phyloP scores from a whole-genome alignment of 2,329 filamentous ascomycete species.

The Talaromyces sp. region DNA sequence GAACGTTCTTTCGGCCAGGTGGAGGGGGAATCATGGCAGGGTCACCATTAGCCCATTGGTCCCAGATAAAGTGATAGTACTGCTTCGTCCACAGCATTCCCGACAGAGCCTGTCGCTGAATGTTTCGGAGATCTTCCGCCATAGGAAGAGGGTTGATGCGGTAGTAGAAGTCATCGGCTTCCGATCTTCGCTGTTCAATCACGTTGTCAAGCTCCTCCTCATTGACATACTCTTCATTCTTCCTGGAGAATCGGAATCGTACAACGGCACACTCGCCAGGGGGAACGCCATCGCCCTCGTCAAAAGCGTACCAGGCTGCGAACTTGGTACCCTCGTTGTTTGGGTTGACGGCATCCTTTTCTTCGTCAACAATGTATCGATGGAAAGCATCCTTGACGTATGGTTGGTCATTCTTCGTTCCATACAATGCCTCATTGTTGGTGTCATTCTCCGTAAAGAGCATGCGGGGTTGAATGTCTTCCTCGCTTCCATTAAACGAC shows the following conservation, averaged over 20 bases:
- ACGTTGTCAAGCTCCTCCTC: conserved; percentile 91
- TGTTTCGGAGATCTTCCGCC: conserved; percentile 88
- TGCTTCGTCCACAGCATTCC: conserved; percentile 99
- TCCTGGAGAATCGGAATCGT: conserved; percentile 80
- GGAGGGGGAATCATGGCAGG: conserved; percentile 84
- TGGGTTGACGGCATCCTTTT: conserved; percentile 80
- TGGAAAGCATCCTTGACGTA: conserved; percentile 98
- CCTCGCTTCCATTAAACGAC: conserved; percentile 70
- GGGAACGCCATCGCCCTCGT: conserved; percentile 79
- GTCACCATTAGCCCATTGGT: conserved; percentile 95
- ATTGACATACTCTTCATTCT: conserved; percentile 73
- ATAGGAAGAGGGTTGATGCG: conserved; percentile 89
- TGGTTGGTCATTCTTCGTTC: conserved; percentile 70
- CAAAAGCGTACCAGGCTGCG: conserved; percentile 88
- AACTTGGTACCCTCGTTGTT: conserved; percentile 77
- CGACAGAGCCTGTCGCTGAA: conserved; percentile 88
- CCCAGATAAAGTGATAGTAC: conserved; percentile 94
- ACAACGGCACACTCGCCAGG: conserved; percentile 94
- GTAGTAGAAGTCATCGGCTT: conserved; percentile 95
- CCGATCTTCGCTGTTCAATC: conserved; percentile 78
- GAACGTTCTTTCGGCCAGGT: conserved; percentile 69
- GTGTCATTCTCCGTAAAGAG: conserved; percentile 96
- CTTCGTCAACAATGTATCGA: conserved; percentile 74
- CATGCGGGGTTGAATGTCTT: conserved; percentile 79
- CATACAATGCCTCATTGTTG: conserved; percentile 75